Conservation (phyloP, 108 stramenopile genomes). For the Nitzschia sp. region DNA sequence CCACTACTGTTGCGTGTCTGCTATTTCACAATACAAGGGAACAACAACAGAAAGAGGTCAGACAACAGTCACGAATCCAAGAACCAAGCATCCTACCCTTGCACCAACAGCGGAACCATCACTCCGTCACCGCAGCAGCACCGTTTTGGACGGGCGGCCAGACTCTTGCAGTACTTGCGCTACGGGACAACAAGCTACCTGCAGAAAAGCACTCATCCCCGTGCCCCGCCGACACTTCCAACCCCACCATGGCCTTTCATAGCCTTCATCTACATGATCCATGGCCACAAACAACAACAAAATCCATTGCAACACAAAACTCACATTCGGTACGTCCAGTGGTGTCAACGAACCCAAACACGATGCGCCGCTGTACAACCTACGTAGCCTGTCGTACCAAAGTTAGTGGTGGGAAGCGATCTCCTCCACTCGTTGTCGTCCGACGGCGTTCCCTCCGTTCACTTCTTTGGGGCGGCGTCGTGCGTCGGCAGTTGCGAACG, state of each 20-base stretch:
- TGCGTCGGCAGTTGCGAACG: no score
- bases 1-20: no score
- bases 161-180: constrained; percentile 1
- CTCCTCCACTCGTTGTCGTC: no score
- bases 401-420: no score
- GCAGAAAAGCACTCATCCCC: not conserved
- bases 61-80: no score
- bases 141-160: not conserved
- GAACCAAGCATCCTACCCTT: no score
- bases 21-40: no score
- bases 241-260: not conserved
- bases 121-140: no score
- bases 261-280: not conserved
- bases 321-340: constrained; percentile 1
- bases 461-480: no score
- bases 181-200: not conserved
- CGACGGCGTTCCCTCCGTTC: no score
- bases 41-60: no score
- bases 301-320: not conserved
- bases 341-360: constrained; percentile 11
- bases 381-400: not conserved
- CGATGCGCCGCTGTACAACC: constrained; percentile 1
- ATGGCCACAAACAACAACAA: constrained; percentile 2
- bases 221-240: not conserved
- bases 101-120: no score